These are phyloP conservation scores for Verticillium dahliae DNA, from an alignment of 2,329 filamentous ascomycete species.

Conservation along the genomic window DNA sequence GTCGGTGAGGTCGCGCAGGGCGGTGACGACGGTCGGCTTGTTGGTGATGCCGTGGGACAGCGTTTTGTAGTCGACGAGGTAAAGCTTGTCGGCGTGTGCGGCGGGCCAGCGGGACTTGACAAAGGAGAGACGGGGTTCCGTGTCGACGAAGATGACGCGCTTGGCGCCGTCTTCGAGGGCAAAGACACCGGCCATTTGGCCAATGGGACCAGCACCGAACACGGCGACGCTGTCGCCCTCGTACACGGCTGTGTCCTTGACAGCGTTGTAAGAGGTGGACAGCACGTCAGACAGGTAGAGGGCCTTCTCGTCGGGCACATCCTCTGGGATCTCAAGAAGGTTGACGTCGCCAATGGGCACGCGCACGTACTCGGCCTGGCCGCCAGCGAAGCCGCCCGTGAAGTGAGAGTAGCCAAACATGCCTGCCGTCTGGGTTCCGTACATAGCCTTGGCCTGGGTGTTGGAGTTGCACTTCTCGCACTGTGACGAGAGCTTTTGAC, in stretches of 20 bases:
- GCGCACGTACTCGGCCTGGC: conserved; percentile 80
- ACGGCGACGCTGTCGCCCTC: conserved; percentile 71
- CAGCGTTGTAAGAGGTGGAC: conserved; percentile 71
- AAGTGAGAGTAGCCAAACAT: conserved; percentile 73
- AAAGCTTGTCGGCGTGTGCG: conserved; percentile 45
- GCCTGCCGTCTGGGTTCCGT: conserved; percentile 68
- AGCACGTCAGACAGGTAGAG: conserved; percentile 79
- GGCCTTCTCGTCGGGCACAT: conserved; percentile 75
- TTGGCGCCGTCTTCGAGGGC: conserved; percentile 66
- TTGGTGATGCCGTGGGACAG: conserved; percentile 50
- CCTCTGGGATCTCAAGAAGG: conserved; percentile 69
- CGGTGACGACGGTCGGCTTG: conserved; percentile 59
- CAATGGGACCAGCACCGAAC: conserved; percentile 81
- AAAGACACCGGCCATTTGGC: conserved; percentile 77
- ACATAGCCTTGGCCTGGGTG: conserved; percentile 65
- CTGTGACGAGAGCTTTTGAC: conserved; percentile 69
- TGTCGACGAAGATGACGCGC: conserved; percentile 74
- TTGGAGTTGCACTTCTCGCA: conserved; percentile 78
- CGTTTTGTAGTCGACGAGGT: conserved; percentile 61
- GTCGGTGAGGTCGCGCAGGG: conserved; percentile 66
- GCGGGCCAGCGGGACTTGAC: conserved; percentile 55
- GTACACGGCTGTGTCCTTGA: conserved; percentile 78
- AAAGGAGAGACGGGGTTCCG: conserved; percentile 62
- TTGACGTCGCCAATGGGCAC: conserved; percentile 79
- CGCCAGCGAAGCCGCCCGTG: conserved; percentile 80